Evolutionary conservation across 148 eudicot genomes (phyloP).

Genomic region (Diospyros lotus): DNA sequence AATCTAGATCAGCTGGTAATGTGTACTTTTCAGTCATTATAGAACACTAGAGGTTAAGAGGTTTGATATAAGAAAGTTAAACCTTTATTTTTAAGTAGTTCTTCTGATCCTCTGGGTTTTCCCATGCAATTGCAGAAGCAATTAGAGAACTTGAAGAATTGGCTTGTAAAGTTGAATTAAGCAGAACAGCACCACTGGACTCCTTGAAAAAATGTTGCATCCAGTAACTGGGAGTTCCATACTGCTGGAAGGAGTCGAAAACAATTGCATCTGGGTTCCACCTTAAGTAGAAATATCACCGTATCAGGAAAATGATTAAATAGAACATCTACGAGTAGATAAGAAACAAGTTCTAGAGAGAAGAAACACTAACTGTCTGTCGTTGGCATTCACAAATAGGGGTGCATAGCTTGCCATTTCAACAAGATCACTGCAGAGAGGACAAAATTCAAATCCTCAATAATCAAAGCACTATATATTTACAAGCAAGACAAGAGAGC

Average conservation of each 20-base stretch:
- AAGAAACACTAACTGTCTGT: slow-evolving; percentile 39
- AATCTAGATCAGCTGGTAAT: neutral
- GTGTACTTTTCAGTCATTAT: too few relatives aligned
- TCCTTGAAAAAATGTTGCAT: slow-evolving; percentile 74
- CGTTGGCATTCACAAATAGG: slow-evolving; percentile 68
- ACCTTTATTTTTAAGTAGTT: slow-evolving; percentile 79
- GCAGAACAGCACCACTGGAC: slow-evolving; percentile 77
- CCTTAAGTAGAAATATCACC: slow-evolving; percentile 28
- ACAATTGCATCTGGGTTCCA: slow-evolving; percentile 95
- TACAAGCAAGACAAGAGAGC: neutral
- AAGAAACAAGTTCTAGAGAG: neutral
- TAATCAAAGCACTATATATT: neutral
- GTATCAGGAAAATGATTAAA: slow-evolving; percentile 1
- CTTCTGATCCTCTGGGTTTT: slow-evolving; percentile 29
- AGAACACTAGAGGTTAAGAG: neutral
- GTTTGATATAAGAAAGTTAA: neutral
- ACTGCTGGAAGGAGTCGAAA: slow-evolving; percentile 58
- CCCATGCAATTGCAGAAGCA: slow-evolving; percentile 82
- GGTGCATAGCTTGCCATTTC: slow-evolving; percentile 97
- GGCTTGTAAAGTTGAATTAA: slow-evolving; percentile 42
- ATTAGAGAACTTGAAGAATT: slow-evolving; percentile 42
- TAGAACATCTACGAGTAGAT: too few relatives aligned
- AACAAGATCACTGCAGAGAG: slow-evolving; percentile 67
- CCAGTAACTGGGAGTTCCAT: slow-evolving; percentile 97
- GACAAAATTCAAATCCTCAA: slow-evolving; percentile 14